Base-by-base conservation (phyloP, 257 asterid species). In the Nicotiana otophora region DNA sequence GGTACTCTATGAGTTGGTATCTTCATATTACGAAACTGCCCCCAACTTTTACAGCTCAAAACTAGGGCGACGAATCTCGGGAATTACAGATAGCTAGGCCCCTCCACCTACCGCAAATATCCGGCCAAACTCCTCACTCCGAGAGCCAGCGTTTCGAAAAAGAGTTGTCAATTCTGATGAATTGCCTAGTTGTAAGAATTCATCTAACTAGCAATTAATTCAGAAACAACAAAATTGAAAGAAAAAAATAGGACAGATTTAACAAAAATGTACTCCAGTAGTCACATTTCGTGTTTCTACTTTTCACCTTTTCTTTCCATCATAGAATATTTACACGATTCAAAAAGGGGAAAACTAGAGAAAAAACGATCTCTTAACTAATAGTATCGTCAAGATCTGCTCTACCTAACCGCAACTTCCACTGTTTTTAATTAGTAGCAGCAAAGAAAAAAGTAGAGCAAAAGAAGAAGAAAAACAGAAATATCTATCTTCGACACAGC, bases 301-400 rank as follows among this genome's bases (percentile, higher is more conserved):
- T 62, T 62, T 62, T 26, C 83, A 64, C 48, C 74, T 46, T 42
- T 62, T 79, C 69, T 42, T 62, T 79, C 57, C 39, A n/a, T 54
- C 58, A 23, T 68, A 62, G n/a, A 48, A 53, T 82, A 82, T 82
- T 70, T 58, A 75, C 85, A 75, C 15, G 55, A 67, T 31, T n/a
- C 26, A 4, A 23, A 81, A 67, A 81, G 65, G 51, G 69, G 20
- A n/a, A 82, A 74, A 57, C 39, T 12, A 5, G 23, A 5, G 33
- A 16, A 48, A 62, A 72, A 10, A 55, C 34, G 82, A 54, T 76
- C 81, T 28, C 65, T 5, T 33, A 66, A 66, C 75, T 33, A 31
- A 33, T 16, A 26, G 28, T 67, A 53, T 10, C 64, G 5, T 54
- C 66, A 48, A 77, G 58, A 78, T 61, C 74, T 60, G 72, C 60